Percentiles rank a stretch among this genome's conserved stretches.
Evolutionary conservation across 768 basidiomycete genomes (phyloP).

Genomic region (Russula sp.): DNA sequence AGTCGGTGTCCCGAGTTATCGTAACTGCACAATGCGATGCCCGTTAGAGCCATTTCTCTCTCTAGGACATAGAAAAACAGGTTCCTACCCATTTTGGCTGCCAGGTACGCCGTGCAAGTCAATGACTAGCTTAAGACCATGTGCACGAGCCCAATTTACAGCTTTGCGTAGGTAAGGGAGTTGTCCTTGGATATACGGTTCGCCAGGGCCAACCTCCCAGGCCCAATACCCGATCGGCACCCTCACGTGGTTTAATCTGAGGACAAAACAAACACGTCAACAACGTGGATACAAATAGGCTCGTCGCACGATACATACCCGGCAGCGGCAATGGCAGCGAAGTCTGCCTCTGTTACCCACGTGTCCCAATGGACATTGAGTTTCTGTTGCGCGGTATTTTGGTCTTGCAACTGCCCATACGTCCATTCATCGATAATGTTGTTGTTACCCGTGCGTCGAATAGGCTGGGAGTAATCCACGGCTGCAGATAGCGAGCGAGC

Average conservation of each 20-base stretch:
- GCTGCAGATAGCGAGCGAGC: conserved; percentile 37
- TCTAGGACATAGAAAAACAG: background rate
- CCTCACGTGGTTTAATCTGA: conserved; percentile 76
- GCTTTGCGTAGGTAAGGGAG: conserved; percentile 67
- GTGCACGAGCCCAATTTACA: conserved; percentile 61
- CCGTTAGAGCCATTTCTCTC: background rate
- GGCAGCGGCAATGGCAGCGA: conserved; percentile 68
- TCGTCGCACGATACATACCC: conserved; percentile 48
- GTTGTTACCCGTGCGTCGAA: conserved; percentile 62
- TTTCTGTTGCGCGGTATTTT: conserved; percentile 45
- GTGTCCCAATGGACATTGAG: conserved; percentile 74
- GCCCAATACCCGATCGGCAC: conserved; percentile 91
- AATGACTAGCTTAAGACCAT: conserved; percentile 76
- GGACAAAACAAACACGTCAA: conserved; percentile 15
- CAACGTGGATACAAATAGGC: conserved; percentile 1
- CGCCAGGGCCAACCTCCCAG: conserved; percentile 74
- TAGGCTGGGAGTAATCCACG: conserved; percentile 76
- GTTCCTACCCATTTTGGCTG: conserved; percentile 73
- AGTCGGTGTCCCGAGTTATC: conserved; percentile 77
- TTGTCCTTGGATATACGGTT: conserved; percentile 79
- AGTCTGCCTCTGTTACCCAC: conserved; percentile 83
- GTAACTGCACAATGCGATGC: conserved; percentile 47
- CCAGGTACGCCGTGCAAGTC: conserved; percentile 75
- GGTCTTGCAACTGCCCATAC: conserved; percentile 61
- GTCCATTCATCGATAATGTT: conserved; percentile 76